Base-by-base conservation (phyloP, 805 yeast species). In the Yarrowia bubula region DNA sequence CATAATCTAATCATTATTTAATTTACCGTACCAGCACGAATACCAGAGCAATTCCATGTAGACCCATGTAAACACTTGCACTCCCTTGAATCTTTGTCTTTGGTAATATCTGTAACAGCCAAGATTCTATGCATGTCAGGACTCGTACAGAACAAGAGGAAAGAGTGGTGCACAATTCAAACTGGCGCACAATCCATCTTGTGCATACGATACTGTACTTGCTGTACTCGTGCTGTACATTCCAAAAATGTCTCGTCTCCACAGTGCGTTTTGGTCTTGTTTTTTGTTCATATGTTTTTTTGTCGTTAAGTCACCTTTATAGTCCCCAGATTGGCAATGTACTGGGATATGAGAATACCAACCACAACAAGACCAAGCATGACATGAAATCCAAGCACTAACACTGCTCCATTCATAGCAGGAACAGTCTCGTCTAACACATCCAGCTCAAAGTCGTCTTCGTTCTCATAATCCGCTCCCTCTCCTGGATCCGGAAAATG, bases 381-480 rank as follows among this genome's bases (percentile, higher is more conserved):
- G 43, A 51, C n/a, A n/a, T 51, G 58, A n/a, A 51, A 51, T 10
- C 35, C 58, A n/a, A 51, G 58, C 8, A 51, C 58, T 7, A 51
- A 17, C 14, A 51, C 43, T 1, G 58, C 58, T 9, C 58, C 58
- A 11, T 38, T 51, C 43, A 51, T 37, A 0, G 43, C 35, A 2
- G 58, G 58, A 2, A 51, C 58, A 3, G 58, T 37, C 18, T 51
- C 58, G 10, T 51, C 58, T n/a, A 51, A 43, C 14, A 51, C 58
- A 38, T 51, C 58, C 14, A 51, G 58, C 35, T 51, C 58, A 10
- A 51, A 51, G 10, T 51, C 58, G 58, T 51, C 58, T 11, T 51
- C 58, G 4, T 8, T 8, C n/a, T 37, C 43, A n/a, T 51, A 51
- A 18, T 51, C 58, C 5, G 58, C 43, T 14, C 35, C 13, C 5